phyloP scores from a whole-genome alignment of 2,329 filamentous ascomycete species.

The Calonectria pauciramosa region DNA sequence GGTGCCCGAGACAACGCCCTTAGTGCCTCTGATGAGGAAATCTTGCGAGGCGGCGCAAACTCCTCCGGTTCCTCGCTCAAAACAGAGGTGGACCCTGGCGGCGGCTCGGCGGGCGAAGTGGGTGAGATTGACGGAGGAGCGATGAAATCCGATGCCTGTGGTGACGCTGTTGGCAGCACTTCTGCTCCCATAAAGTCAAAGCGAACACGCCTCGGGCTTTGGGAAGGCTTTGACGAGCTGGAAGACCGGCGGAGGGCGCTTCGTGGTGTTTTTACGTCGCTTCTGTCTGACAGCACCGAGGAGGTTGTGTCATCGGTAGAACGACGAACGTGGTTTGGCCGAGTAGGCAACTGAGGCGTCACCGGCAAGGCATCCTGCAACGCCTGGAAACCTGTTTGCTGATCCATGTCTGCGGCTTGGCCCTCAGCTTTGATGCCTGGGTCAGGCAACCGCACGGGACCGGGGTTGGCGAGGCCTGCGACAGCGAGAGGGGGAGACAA shows the following conservation, averaged over 20 bases:
- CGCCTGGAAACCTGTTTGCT: constrained; percentile 28
- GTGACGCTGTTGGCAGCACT: constrained; percentile 71
- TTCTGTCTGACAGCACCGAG: constrained; percentile 67
- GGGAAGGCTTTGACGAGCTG: constrained; percentile 62
- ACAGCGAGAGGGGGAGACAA: constrained; percentile 35
- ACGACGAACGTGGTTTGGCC: constrained; percentile 54
- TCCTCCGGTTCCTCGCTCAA: constrained; percentile 56
- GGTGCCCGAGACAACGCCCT: constrained; percentile 66
- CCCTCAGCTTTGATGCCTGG: constrained; percentile 40
- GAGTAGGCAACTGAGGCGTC: constrained; percentile 40
- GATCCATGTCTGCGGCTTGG: constrained; percentile 42
- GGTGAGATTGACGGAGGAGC: constrained; percentile 45
- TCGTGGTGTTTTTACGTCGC: constrained; percentile 63
- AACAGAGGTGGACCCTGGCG: constrained; percentile 47
- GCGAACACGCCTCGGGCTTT: constrained; percentile 72
- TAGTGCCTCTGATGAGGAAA: constrained; percentile 68
- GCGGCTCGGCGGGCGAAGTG: constrained; percentile 42
- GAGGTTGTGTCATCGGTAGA: constrained; percentile 63
- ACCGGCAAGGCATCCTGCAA: constrained; percentile 33
- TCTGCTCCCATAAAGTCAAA: constrained; percentile 73
- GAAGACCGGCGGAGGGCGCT: constrained; percentile 72
- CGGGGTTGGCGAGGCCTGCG: constrained; percentile 32
- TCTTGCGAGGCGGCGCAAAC: constrained; percentile 62
- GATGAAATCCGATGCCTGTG: constrained; percentile 55
- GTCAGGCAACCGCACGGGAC: constrained; percentile 45